Evolutionary conservation across 1,284 basidiomycete genomes (phyloP).

Genomic region (Rhodofomes roseus): DNA sequence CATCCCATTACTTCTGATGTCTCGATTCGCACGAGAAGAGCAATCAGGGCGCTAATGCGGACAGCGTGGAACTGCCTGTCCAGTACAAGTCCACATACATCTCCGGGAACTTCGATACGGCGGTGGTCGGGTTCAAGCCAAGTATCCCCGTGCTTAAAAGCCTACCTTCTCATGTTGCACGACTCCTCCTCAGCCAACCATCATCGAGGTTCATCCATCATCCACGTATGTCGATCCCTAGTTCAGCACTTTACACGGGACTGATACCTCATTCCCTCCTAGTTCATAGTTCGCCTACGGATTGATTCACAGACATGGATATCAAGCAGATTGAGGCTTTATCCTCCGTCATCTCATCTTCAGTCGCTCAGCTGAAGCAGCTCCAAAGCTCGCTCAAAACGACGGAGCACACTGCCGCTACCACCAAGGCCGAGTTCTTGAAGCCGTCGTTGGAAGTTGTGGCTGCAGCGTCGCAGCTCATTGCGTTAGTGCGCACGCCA

Average conservation of each 20-base stretch:
- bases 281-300: too few relatives aligned
- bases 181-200: neutral
- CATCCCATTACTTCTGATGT: neutral
- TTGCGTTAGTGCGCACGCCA: constrained; percentile 13
- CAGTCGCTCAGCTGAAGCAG: constrained; percentile 9
- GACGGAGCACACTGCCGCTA: constrained; percentile 6
- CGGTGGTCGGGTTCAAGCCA: neutral
- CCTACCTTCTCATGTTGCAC: neutral
- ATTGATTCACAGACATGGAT: constrained; percentile 2
- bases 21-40: constrained; percentile 5
- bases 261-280: too few relatives aligned
- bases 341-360: constrained; percentile 5
- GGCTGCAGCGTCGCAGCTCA: constrained; percentile 18
- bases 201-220: too few relatives aligned
- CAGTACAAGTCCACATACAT: neutral
- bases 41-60: neutral
- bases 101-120: neutral
- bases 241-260: too few relatives aligned
- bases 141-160: neutral
- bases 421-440: constrained; percentile 8
- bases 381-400: constrained; percentile 9
- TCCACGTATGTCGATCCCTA: too few relatives aligned
- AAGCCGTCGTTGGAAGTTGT: constrained; percentile 11
- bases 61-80: neutral
- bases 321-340: constrained; percentile 9